phyloP scores from a whole-genome alignment of 108 stramenopile species.

The Cyclotella atomus region DNA sequence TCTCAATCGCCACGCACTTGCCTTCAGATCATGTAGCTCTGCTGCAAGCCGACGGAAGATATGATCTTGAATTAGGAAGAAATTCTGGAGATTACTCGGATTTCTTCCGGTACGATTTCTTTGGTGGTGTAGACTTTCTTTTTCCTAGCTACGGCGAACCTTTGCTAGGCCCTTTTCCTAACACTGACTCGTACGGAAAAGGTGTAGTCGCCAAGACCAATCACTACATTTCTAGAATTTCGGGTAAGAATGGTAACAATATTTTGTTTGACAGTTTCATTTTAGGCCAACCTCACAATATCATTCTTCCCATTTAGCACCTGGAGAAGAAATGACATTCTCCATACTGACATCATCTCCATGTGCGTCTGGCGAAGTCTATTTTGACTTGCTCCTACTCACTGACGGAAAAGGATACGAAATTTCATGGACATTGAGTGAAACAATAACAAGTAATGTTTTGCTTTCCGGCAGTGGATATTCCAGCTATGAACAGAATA shows the following conservation, averaged over 20 bases:
- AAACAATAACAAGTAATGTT: slow-evolving; percentile 9
- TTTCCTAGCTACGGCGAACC: slow-evolving; percentile 36
- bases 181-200: slow-evolving; percentile 43
- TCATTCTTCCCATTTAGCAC: neutral
- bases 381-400: slow-evolving; percentile 34
- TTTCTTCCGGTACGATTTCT: slow-evolving; percentile 42
- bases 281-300: neutral
- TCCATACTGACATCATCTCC: slow-evolving; percentile 40
- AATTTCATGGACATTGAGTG: slow-evolving; percentile 26
- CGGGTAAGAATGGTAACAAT: slow-evolving; percentile 21
- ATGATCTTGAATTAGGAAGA: slow-evolving; percentile 58
- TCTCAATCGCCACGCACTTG: neutral
- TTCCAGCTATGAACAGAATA: slow-evolving; percentile 16
- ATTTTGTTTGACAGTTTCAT: too few species aligned
- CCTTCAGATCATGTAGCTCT: slow-evolving; percentile 40
- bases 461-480: slow-evolving; percentile 27
- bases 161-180: slow-evolving; percentile 48
- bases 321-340: slow-evolving; percentile 33
- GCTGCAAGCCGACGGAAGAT: slow-evolving; percentile 63
- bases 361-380: slow-evolving; percentile 29
- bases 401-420: slow-evolving; percentile 38
- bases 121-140: slow-evolving; percentile 34
- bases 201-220: slow-evolving; percentile 29
- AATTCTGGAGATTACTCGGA: slow-evolving; percentile 57
- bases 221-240: slow-evolving; percentile 44